Evolutionary conservation across 2,329 filamentous ascomycete genomes (phyloP).

Genomic region (Fusarium sp.): DNA sequence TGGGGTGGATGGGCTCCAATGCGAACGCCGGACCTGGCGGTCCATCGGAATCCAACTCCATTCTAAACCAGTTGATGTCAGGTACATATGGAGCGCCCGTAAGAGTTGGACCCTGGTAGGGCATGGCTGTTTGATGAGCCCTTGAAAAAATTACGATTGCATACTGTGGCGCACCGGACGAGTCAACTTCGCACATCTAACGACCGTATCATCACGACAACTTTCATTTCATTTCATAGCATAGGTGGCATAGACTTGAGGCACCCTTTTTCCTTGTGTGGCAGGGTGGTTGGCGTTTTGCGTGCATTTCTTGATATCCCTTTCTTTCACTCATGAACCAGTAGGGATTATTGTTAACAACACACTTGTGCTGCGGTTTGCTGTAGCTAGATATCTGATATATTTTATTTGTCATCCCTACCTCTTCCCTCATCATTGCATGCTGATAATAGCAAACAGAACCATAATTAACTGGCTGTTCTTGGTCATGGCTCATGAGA

Average conservation of each 20-base stretch:
- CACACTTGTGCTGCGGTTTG: constrained; percentile 32
- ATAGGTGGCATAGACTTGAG: constrained; percentile 54
- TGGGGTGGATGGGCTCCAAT: constrained; percentile 79
- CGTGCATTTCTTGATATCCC: constrained; percentile 49
- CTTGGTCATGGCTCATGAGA: neutral
- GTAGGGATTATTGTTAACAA: constrained; percentile 40
- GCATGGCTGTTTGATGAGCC: neutral
- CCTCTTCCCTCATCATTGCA: neutral
- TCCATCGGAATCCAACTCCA: constrained; percentile 63
- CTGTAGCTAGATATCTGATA: constrained; percentile 45
- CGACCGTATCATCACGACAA: constrained; percentile 50
- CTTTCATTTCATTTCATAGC: constrained; percentile 51
- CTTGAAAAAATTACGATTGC: constrained; percentile 36
- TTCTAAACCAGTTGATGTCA: constrained; percentile 71
- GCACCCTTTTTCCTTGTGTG: constrained; percentile 46
- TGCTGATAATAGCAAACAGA: neutral
- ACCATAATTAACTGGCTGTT: neutral
- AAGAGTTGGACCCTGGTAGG: constrained; percentile 71
- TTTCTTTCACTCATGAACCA: constrained; percentile 41
- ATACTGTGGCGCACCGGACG: constrained; percentile 44
- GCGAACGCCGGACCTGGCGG: constrained; percentile 41
- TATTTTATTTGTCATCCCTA: constrained; percentile 16
- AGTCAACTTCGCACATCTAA: constrained; percentile 48
- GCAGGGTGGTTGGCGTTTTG: constrained; percentile 51
- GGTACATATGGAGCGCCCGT: constrained; percentile 71